Conservation (phyloP, 2,329 filamentous ascomycete genomes). For the Rachicladosporium sp. region DNA sequence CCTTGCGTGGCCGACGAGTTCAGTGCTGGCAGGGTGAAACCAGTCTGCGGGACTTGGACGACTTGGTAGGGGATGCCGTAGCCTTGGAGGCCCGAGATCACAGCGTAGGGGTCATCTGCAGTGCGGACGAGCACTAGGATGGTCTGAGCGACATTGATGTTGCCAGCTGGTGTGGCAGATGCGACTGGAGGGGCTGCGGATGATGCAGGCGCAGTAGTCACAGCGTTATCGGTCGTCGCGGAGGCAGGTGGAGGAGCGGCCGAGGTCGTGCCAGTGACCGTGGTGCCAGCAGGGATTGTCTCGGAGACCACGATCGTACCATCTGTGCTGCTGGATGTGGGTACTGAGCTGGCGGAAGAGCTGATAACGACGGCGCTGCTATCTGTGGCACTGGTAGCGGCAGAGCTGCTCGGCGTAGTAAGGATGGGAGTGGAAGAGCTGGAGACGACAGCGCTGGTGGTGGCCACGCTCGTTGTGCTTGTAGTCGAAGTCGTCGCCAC, state of each 20-base stretch:
- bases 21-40: constrained; percentile 39
- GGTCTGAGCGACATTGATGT: constrained; percentile 1
- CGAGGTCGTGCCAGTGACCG: constrained; percentile 1
- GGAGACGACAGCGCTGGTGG: too few species aligned
- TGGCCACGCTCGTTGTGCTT: too few species aligned
- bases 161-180: background rate
- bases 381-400: too few species aligned
- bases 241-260: constrained; percentile 1
- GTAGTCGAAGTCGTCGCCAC: too few species aligned
- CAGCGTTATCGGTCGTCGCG: background rate
- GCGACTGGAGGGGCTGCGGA: too few species aligned
- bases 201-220: background rate
- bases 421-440: too few species aligned
- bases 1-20: constrained; percentile 36
- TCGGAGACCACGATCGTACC: background rate
- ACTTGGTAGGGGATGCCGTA: constrained; percentile 50
- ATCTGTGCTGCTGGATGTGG: too few species aligned
- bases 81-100: constrained; percentile 43
- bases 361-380: too few species aligned
- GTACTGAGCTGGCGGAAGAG: too few species aligned
- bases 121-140: constrained; percentile 21
- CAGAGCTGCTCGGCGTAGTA: too few species aligned
- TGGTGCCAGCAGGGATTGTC: constrained; percentile 1
- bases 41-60: constrained; percentile 41
- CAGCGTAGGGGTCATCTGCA: constrained; percentile 35